These are phyloP conservation scores for Penicillium brevicompactum DNA, from an alignment of 2,329 filamentous ascomycete genomes.

Conservation along the genomic window DNA sequence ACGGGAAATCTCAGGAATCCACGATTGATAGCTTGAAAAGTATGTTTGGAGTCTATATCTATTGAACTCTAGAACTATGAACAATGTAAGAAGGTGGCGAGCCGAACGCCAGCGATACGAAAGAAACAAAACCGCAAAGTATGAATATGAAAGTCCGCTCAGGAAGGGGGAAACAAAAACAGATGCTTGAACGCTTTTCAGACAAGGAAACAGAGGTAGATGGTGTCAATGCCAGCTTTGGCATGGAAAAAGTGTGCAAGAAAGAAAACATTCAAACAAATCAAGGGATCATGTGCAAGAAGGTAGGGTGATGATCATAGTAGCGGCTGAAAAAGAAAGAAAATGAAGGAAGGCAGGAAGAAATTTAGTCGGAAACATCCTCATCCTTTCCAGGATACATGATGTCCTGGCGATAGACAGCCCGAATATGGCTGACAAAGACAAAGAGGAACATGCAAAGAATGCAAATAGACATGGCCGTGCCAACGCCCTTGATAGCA, in stretches of 20 bases:
- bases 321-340: background rate
- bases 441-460: conserved; percentile 60
- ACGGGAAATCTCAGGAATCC: no score
- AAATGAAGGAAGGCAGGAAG: background rate
- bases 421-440: conserved; percentile 51
- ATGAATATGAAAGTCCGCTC: background rate
- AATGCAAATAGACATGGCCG: conserved; percentile 58
- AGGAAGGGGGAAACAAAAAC: background rate
- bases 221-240: background rate
- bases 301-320: background rate
- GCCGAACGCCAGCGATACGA: conserved; percentile 1
- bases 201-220: background rate
- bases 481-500: conserved; percentile 56
- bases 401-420: conserved; percentile 55
- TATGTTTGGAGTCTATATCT: background rate
- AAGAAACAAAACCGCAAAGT: background rate
- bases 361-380: conserved; percentile 45
- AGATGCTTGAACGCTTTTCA: conserved; percentile 10
- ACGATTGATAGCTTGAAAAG: background rate
- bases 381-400: conserved; percentile 64
- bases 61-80: background rate
- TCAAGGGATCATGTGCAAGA: background rate
- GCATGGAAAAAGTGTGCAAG: background rate
- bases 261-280: background rate
- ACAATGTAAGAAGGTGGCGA: background rate